Conservation (phyloP, 2,329 filamentous ascomycete genomes). For the Fusarium secorum region DNA sequence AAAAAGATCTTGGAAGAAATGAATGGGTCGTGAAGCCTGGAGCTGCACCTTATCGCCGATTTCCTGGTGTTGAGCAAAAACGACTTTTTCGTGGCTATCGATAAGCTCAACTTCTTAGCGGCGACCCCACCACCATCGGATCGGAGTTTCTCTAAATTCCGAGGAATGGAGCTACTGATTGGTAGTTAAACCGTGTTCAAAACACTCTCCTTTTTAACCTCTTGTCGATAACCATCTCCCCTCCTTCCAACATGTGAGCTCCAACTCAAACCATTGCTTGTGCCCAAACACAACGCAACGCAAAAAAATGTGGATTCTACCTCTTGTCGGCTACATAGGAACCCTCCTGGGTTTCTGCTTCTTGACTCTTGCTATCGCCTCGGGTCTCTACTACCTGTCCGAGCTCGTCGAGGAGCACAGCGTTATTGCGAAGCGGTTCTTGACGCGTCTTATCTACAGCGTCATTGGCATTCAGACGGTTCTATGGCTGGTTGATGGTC, state of each 20-base stretch:
- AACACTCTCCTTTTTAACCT: conserved; percentile 13
- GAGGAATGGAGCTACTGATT: conserved; percentile 19
- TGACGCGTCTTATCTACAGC: conserved; percentile 83
- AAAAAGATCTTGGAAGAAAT: not conserved
- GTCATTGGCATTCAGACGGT: conserved; percentile 78
- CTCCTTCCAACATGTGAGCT: conserved; percentile 36
- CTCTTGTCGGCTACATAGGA: conserved; percentile 88
- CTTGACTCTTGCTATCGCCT: conserved; percentile 93
- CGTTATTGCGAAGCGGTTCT: conserved; percentile 86
- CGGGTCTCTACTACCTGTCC: conserved; percentile 97
- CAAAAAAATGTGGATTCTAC: conserved; percentile 94
- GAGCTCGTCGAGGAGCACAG: conserved; percentile 98
- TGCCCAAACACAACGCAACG: conserved; percentile 17
- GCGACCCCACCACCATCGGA: not conserved
- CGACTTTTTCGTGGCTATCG: conserved; percentile 44
- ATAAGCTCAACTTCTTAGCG: conserved; percentile 24
- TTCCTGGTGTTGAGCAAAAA: conserved; percentile 26
- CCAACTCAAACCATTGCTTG: conserved; percentile 20
- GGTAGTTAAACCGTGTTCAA: conserved; percentile 39
- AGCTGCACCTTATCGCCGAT: conserved; percentile 13
- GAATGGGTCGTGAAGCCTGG: not conserved
- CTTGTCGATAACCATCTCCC: conserved; percentile 7
- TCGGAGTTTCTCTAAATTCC: not conserved
- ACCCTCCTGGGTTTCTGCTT: conserved; percentile 90
- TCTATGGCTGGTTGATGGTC: conserved; percentile 82